Conservation (phyloP, 805 yeast species). For the Candida suzukii region DNA sequence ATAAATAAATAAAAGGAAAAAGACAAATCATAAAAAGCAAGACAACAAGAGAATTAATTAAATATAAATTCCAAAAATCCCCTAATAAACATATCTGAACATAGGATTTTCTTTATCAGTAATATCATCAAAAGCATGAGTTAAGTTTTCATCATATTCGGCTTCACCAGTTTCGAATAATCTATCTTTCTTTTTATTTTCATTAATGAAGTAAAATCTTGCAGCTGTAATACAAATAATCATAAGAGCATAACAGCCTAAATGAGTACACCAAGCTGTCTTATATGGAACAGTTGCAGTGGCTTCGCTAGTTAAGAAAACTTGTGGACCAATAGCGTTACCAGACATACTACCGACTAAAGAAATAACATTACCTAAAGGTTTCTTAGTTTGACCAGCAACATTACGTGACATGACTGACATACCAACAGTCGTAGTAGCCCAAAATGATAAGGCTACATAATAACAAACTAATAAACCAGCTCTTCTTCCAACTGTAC, state of each 20-base stretch:
- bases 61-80: background rate
- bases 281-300: constrained; percentile 16
- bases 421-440: constrained; percentile 12
- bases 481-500: constrained; percentile 14
- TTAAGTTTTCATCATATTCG: constrained; percentile 6
- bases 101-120: constrained; percentile 19
- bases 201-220: constrained; percentile 7
- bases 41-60: background rate
- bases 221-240: background rate
- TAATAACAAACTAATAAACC: constrained; percentile 24
- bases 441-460: constrained; percentile 20
- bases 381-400: constrained; percentile 24
- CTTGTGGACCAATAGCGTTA: constrained; percentile 13
- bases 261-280: constrained; percentile 6
- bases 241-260: constrained; percentile 4
- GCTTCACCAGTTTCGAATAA: constrained; percentile 1
- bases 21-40: background rate
- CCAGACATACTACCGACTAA: constrained; percentile 20
- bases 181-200: constrained; percentile 11
- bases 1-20: background rate
- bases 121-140: constrained; percentile 22
- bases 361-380: constrained; percentile 15
- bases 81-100: constrained; percentile 9
- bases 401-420: constrained; percentile 13
- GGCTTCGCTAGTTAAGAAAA: constrained; percentile 20